Evolutionary conservation across 805 yeast species (phyloP).

Genomic region (Sugiyamaella floridensis): DNA sequence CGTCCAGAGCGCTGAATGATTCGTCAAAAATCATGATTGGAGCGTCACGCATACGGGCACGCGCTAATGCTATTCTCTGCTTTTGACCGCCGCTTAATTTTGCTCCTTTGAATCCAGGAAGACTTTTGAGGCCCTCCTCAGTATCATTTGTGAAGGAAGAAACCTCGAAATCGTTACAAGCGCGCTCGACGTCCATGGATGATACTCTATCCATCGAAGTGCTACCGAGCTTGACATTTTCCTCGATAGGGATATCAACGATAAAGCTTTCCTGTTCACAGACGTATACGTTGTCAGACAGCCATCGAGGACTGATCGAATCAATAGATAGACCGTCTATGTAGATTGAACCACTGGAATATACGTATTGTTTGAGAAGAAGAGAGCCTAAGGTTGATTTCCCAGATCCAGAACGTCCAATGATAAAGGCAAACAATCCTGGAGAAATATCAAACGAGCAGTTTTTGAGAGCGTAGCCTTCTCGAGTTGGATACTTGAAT

Average conservation of each 20-base stretch:
- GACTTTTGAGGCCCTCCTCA: conserved; percentile 51
- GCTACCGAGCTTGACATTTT: conserved; percentile 48
- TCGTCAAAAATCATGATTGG: conserved; percentile 82
- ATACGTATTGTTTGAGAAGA: conserved; percentile 51
- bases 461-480: conserved; percentile 40
- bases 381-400: conserved; percentile 75
- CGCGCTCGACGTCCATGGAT: conserved; percentile 34
- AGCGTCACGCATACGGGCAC: conserved; percentile 68
- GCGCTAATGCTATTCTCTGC: conserved; percentile 76
- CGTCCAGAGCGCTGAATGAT: conserved; percentile 75
- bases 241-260: conserved; percentile 54
- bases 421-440: conserved; percentile 49
- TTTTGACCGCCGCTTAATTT: conserved; percentile 84
- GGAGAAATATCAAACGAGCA: conserved; percentile 42
- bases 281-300: conserved; percentile 56
- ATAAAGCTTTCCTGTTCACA: conserved; percentile 67
- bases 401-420: conserved; percentile 91
- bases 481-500: conserved; percentile 60
- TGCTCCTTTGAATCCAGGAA: conserved; percentile 40
- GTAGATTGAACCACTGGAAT: conserved; percentile 46
- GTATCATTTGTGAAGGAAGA: conserved; percentile 42
- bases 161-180: conserved; percentile 48
- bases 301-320: conserved; percentile 42
- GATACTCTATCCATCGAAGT: conserved; percentile 33
- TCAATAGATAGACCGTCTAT: conserved; percentile 49